A percentile compares a stretch with the other conserved stretches of the same genome.
Evolutionary conservation across 1,284 basidiomycete species (phyloP).

Genomic region (Albatrellus sp.): DNA sequence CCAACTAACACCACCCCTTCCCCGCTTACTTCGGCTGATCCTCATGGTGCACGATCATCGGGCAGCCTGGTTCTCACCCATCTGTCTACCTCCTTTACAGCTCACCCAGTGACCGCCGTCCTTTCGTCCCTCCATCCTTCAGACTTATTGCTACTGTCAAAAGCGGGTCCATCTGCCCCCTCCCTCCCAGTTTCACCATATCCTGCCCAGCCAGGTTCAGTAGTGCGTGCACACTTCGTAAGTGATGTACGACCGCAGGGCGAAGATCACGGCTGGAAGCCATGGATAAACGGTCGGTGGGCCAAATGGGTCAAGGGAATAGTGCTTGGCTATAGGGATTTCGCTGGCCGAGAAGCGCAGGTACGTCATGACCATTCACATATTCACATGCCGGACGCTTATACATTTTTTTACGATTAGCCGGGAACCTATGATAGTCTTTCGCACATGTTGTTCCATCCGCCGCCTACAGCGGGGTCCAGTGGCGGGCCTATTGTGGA

Average conservation of each 20-base stretch:
- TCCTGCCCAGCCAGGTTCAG: constrained; percentile 37
- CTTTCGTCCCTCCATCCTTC: constrained; percentile 47
- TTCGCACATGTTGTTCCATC: constrained; percentile 42
- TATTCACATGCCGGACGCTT: too few species aligned
- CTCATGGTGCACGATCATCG: constrained; percentile 16
- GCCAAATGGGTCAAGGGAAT: constrained; percentile 41
- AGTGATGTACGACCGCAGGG: constrained; percentile 24
- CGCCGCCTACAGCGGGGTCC: constrained; percentile 52
- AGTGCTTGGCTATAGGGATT: constrained; percentile 47
- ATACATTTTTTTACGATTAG: constrained; percentile 19
- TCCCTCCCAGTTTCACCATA: constrained; percentile 61
- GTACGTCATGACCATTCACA: constrained; percentile 21
- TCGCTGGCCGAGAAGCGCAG: constrained; percentile 42
- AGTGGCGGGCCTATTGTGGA: constrained; percentile 65
- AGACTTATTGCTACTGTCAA: constrained; percentile 42
- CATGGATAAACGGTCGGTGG: constrained; percentile 40
- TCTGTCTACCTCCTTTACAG: constrained; percentile 14
- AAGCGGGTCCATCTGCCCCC: constrained; percentile 17
- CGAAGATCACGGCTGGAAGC: constrained; percentile 29
- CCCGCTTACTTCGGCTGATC: constrained; percentile 10
- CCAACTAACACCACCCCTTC: constrained; percentile 13
- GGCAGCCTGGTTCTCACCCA: constrained; percentile 32
- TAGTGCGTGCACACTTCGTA: constrained; percentile 47
- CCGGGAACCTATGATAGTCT: constrained; percentile 63
- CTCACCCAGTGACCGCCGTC: constrained; percentile 35